phyloP scores from a whole-genome alignment of 2,329 filamentous ascomycete species.

The Fusarium sp. region DNA sequence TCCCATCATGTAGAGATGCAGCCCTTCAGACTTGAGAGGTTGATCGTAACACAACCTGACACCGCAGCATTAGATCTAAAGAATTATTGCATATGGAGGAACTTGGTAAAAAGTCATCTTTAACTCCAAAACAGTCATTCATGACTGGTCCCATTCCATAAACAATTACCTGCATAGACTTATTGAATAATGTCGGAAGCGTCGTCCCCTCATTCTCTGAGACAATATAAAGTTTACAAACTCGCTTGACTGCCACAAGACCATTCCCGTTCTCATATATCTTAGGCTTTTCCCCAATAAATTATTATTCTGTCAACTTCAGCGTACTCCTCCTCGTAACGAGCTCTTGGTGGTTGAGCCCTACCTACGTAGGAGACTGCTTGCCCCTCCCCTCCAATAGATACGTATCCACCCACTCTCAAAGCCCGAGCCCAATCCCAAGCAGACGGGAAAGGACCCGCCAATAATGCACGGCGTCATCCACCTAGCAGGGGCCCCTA shows the following conservation, averaged over 20 bases:
- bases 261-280: too few species aligned
- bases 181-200: too few species aligned
- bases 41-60: background rate
- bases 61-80: background rate
- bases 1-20: background rate
- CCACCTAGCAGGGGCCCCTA: slow-evolving; percentile 33
- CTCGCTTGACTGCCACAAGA: too few species aligned
- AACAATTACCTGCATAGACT: background rate
- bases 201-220: too few species aligned
- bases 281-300: too few species aligned
- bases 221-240: too few species aligned
- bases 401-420: slow-evolving; percentile 13
- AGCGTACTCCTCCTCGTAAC: too few species aligned
- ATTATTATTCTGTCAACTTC: too few species aligned
- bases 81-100: background rate
- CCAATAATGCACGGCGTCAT: slow-evolving; percentile 34
- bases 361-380: background rate
- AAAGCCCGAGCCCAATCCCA: slow-evolving; percentile 14
- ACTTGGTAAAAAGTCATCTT: background rate
- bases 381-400: slow-evolving; percentile 22
- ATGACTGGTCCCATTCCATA: background rate
- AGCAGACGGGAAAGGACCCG: slow-evolving; percentile 20
- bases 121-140: too few species aligned
- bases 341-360: too few species aligned
- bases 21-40: background rate